Percentiles rank a stretch among this genome's conserved stretches.
Conservation (phyloP, 202 grass and related monocot genomes). For the Carex arenaria region DNA sequence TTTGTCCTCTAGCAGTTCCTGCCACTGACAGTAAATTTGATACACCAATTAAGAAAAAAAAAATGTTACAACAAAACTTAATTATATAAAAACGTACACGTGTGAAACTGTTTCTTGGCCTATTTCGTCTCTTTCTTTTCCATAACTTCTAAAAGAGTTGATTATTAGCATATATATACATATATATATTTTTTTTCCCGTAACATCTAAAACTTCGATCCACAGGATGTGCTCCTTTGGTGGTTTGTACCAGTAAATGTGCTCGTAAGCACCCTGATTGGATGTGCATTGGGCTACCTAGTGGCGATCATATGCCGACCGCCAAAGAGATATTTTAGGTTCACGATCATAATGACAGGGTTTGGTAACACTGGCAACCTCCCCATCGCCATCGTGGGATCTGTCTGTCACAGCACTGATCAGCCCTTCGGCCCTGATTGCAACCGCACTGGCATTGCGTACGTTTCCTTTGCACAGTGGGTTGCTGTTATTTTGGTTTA, state of each 20-base stretch:
- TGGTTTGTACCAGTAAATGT: conserved; percentile 91
- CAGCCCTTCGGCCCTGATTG: conserved; percentile 63
- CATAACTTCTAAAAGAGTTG: background rate
- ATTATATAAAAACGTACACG: background rate
- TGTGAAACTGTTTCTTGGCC: background rate
- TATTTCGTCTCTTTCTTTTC: background rate
- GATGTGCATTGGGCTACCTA: conserved; percentile 53
- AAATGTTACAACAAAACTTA: background rate
- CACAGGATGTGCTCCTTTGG: conserved; percentile 53
- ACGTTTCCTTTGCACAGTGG: conserved; percentile 84
- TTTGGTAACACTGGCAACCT: conserved; percentile 85
- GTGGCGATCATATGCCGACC: conserved; percentile 58
- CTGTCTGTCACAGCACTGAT: conserved; percentile 58
- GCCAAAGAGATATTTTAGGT: conserved; percentile 43
- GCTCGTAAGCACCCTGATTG: conserved; percentile 57
- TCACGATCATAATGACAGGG: conserved; percentile 80
- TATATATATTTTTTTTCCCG: background rate
- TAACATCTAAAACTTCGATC: background rate
- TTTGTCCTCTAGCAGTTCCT: background rate
- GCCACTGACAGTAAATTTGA: background rate
- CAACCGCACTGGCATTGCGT: conserved; percentile 50
- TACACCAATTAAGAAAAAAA: background rate
- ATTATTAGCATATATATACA: background rate
- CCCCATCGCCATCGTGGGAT: conserved; percentile 70
- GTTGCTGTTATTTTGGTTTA: conserved; percentile 80